These are phyloP conservation scores for Fusarium xylarioides DNA, from an alignment of 2,329 filamentous ascomycete genomes.

Conservation along the genomic window DNA sequence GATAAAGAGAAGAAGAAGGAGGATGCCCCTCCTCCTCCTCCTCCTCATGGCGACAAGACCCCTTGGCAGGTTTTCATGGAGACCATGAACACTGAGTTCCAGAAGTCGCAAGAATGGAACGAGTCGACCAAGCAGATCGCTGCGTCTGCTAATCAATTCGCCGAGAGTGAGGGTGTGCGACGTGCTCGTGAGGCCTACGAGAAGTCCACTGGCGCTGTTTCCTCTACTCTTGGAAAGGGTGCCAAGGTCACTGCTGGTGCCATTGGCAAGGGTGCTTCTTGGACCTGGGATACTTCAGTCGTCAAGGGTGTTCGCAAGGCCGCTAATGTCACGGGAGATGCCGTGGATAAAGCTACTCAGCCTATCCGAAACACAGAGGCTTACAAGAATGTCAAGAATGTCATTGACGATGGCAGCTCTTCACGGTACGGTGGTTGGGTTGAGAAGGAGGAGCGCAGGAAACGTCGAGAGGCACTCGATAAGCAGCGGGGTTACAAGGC, in stretches of 20 bases:
- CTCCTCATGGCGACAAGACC: conserved; percentile 97
- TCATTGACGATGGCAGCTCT: conserved; percentile 96
- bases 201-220: conserved; percentile 83
- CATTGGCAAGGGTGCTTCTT: conserved; percentile 89
- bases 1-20: conserved; percentile 67
- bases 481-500: conserved; percentile 61
- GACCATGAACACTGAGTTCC: conserved; percentile 93
- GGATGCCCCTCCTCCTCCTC: conserved; percentile 81
- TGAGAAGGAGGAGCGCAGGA: conserved; percentile 92
- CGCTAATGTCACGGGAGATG: conserved; percentile 84
- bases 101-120: conserved; percentile 98
- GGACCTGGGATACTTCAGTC: conserved; percentile 96
- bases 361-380: conserved; percentile 94
- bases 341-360: conserved; percentile 92
- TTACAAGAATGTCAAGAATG: conserved; percentile 93
- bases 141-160: conserved; percentile 88
- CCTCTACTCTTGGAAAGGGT: conserved; percentile 79
- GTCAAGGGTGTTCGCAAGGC: conserved; percentile 91
- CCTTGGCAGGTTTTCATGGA: conserved; percentile 99
- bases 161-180: conserved; percentile 90
- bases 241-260: conserved; percentile 86
- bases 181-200: conserved; percentile 87
- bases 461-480: conserved; percentile 78
- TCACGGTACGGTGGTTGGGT: conserved; percentile 96
- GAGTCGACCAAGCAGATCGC: conserved; percentile 96